Evolutionary conservation across 108 stramenopile genomes (phyloP), one percentile per base, ranked within the genome.

Genomic region (Fragilaria crotonensis): DNA sequence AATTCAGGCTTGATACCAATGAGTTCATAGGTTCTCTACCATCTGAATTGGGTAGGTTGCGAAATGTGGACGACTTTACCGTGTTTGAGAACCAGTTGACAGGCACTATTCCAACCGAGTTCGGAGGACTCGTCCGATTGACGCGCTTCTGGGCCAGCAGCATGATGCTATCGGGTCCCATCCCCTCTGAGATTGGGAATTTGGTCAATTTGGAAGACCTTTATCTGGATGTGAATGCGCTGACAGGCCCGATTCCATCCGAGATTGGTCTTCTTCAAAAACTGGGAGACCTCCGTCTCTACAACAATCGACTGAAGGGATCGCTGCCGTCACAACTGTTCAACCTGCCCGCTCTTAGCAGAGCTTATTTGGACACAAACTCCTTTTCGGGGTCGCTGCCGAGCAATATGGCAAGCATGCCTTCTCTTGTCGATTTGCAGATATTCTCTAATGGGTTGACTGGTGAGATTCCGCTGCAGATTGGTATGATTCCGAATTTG

Each of bases 41-140:
- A 51, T 22, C 67, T 1, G 54, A 68, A 30, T 33, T 79, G 31
- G 49, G 45, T 14, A 28, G 32, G 9, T 21, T 77, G 5, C 25
- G 25, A 3, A 25, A 59, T 5, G 64, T 78, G 14, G 32, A 61
- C 17, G 75, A 76, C 59, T 64, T 88, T 76, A 69, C 45, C 4
- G 26, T 88, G 30, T 65, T 80, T 45, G 73, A 82, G 48, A 89
- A 84, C 49, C 54, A 55, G 3, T 55, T 89, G 31, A 54, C 70
- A 21, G 87, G 87, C 14, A 72, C 68, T 0, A 60, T 89, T 25
- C 71, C 79, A 45, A n/a, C 30, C 3, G 2, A 33, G 18, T 19
- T 56, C 18, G 55, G 55, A 33, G 20, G 11, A 14, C 30, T 56
- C 2, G 30, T 19, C 2, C 2, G 19, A 1, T 9, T 56, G 18